phyloP scores from a whole-genome alignment of 805 yeast genomes.

The Huiozyma sinensis region DNA sequence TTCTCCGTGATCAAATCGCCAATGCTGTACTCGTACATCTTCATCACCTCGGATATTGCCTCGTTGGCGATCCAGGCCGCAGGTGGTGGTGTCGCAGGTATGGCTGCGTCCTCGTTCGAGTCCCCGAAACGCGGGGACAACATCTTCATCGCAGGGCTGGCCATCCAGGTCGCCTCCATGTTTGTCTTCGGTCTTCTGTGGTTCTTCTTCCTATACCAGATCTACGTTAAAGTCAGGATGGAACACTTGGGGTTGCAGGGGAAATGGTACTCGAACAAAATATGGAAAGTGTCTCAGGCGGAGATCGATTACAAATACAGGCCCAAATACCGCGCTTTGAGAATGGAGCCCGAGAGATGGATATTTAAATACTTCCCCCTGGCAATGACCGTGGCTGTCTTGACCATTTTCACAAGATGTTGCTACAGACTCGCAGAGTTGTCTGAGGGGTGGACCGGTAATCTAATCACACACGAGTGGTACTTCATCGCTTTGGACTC shows the following conservation, averaged over 20 bases:
- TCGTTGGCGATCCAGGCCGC: conserved; percentile 58
- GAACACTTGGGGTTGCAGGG: conserved; percentile 8
- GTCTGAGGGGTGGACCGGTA: conserved; percentile 53
- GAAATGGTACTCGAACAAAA: conserved; percentile 6
- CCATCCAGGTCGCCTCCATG: conserved; percentile 67
- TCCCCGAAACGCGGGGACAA: conserved; percentile 17
- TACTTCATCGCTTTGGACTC: conserved; percentile 54
- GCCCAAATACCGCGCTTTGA: conserved; percentile 18
- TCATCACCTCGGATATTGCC: conserved; percentile 54
- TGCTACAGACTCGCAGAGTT: conserved; percentile 66
- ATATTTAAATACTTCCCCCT: conserved; percentile 36
- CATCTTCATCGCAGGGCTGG: conserved; percentile 68
- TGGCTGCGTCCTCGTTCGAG: conserved; percentile 27
- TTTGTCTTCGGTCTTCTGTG: conserved; percentile 43
- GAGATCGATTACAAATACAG: conserved; percentile 18
- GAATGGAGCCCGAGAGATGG: conserved; percentile 22
- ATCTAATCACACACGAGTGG: conserved; percentile 47
- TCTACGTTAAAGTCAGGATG: conserved; percentile 25
- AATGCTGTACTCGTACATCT: conserved; percentile 39
- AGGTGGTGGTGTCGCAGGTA: conserved; percentile 68
- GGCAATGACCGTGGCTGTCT: conserved; percentile 37
- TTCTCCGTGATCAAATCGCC: conserved; percentile 35
- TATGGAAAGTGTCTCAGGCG: conserved; percentile 11
- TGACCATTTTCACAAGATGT: conserved; percentile 54
- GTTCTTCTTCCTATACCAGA: conserved; percentile 35